Conservation (phyloP, 177 flowering plant species). For the Vitis hybrid region DNA sequence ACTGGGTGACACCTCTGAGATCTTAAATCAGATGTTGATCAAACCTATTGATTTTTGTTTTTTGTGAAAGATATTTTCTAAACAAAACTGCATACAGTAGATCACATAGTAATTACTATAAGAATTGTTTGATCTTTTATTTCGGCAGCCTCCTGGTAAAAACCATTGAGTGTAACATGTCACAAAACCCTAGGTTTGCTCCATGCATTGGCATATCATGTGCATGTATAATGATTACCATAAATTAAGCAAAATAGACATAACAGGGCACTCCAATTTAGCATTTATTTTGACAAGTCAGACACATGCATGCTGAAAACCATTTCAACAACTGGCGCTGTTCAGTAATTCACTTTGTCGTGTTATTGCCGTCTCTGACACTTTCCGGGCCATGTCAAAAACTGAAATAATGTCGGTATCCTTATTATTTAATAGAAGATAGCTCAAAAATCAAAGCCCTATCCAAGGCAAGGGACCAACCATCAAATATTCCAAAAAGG, state of each 20-base stretch:
- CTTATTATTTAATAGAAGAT: background rate
- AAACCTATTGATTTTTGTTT: background rate
- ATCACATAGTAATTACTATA: background rate
- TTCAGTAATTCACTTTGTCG: too few relatives aligned
- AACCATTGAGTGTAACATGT: background rate
- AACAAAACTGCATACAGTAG: background rate
- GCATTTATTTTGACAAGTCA: background rate
- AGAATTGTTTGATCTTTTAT: background rate
- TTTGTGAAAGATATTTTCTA: background rate
- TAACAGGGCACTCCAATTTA: background rate
- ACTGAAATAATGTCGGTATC: background rate
- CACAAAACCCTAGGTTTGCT: constrained; percentile 2
- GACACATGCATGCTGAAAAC: background rate
- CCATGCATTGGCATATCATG: background rate
- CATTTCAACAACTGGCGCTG: too few relatives aligned
- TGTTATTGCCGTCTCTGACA: too few relatives aligned
- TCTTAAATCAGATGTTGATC: too few relatives aligned
- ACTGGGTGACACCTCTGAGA: background rate
- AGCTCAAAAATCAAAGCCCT: background rate
- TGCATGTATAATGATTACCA: background rate
- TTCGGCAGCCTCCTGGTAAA: background rate
- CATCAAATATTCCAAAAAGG: constrained; percentile 95
- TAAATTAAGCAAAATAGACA: background rate
- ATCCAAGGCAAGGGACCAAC: constrained; percentile 36
- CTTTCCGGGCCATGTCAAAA: too few relatives aligned